Evolutionary conservation across 176 grass and related monocot genomes (phyloP).

Genomic region (Rhipidocladum racemiflorum): DNA sequence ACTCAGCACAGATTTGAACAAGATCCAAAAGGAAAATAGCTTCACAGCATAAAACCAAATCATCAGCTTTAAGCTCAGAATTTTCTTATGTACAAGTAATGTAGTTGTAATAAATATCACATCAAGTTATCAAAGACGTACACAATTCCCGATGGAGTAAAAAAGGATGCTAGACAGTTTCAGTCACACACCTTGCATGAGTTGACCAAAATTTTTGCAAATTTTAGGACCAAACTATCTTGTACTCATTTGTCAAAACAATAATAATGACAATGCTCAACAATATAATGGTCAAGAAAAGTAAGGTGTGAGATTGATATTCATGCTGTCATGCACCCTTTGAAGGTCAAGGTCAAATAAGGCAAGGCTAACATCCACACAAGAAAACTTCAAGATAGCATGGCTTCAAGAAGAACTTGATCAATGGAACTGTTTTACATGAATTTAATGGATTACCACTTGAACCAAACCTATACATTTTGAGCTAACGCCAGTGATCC

Average conservation of each 20-base stretch:
- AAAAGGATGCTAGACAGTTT: background rate
- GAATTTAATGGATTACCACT: background rate
- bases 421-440: background rate
- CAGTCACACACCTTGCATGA: background rate
- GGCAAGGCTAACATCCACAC: background rate
- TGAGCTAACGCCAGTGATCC: background rate
- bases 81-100: constrained; percentile 5
- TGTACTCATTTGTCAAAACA: background rate
- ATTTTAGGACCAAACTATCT: background rate
- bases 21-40: background rate
- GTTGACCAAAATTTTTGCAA: background rate
- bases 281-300: background rate
- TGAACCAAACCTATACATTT: constrained; percentile 5
- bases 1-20: background rate
- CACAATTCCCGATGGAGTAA: background rate
- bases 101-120: background rate
- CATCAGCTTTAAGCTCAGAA: background rate
- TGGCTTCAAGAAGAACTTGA: background rate
- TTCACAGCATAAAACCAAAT: background rate
- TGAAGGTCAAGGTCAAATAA: background rate
- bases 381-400: background rate
- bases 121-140: background rate
- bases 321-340: background rate
- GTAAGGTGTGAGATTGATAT: background rate
- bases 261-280: background rate